phyloP scores from a whole-genome alignment of 139 green algal species.

The Micractinium conductrix region DNA sequence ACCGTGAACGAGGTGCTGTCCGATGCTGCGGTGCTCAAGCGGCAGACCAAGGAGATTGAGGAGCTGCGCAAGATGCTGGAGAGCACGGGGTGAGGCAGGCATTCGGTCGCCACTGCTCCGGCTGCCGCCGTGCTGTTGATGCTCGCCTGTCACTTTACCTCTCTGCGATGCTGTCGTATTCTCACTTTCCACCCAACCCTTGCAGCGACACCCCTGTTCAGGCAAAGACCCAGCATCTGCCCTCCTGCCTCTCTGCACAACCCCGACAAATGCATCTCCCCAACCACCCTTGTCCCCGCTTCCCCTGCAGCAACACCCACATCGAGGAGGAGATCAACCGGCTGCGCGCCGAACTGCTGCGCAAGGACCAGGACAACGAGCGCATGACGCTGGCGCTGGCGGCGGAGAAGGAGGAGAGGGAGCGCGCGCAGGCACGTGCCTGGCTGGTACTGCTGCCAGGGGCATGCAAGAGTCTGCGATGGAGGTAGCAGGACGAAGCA shows the following conservation, averaged over 20 bases:
- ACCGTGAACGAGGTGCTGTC: slow-evolving; percentile 87
- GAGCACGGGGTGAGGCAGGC: slow-evolving; percentile 42
- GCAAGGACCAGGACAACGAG: slow-evolving; percentile 85
- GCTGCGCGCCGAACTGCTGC: slow-evolving; percentile 73
- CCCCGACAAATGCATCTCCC: no score
- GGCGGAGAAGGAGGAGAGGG: slow-evolving; percentile 77
- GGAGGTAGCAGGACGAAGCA: background rate
- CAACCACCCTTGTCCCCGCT: background rate
- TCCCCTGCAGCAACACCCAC: slow-evolving; percentile 49
- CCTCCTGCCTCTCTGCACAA: no score
- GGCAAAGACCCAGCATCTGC: no score
- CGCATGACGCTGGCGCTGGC: slow-evolving; percentile 73
- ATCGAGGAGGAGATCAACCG: slow-evolving; percentile 73
- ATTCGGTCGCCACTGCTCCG: no score
- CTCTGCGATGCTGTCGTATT: no score
- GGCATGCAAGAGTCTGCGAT: background rate
- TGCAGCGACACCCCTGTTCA: no score
- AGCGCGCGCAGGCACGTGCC: slow-evolving; percentile 60
- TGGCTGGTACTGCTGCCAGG: background rate
- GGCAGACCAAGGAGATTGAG: slow-evolving; percentile 85
- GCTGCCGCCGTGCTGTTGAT: no score
- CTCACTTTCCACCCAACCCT: no score
- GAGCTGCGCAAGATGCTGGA: slow-evolving; percentile 68
- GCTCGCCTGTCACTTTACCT: no score
- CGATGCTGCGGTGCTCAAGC: slow-evolving; percentile 87